A percentile compares a stretch with the other conserved stretches of the same genome.
phyloP scores from a whole-genome alignment of 208 protist species.

The Trypanosoma platydactyli region DNA sequence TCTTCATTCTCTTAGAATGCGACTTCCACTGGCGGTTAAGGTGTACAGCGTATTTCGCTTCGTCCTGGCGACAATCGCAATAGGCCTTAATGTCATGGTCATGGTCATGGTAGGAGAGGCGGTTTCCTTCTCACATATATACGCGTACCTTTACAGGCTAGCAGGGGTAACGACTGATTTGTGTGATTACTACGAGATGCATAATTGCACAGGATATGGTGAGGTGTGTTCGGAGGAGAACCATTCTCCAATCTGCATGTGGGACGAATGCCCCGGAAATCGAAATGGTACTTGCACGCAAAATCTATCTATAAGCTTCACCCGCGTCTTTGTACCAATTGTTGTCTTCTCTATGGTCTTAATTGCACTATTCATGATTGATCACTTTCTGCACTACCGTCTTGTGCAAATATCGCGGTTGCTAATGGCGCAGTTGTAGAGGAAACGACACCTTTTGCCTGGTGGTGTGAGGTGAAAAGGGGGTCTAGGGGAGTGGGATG shows the following conservation, averaged over 20 bases:
- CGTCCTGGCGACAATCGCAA: slow-evolving; percentile 11
- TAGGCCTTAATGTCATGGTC: slow-evolving; percentile 39
- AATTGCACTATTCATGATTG: slow-evolving; percentile 26
- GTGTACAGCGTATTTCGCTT: slow-evolving; percentile 19
- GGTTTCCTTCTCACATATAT: slow-evolving; percentile 21
- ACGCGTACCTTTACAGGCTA: slow-evolving; percentile 2
- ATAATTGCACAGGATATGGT: slow-evolving; percentile 56
- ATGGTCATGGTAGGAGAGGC: slow-evolving; percentile 41
- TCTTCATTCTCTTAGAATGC: slow-evolving; percentile 59
- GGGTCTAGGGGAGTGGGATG: too few species aligned
- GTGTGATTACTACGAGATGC: slow-evolving; percentile 29
- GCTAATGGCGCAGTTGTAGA: slow-evolving; percentile 13
- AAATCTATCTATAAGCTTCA: slow-evolving; percentile 5
- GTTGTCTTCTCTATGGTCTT: slow-evolving; percentile 27
- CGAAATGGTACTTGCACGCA: slow-evolving; percentile 10
- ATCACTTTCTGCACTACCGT: slow-evolving; percentile 38
- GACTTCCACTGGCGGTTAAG: slow-evolving; percentile 30
- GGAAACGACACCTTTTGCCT: background rate
- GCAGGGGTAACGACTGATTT: slow-evolving; percentile 5
- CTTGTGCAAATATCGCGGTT: slow-evolving; percentile 29
- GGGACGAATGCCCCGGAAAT: background rate
- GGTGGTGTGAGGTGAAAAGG: slow-evolving; percentile 1
- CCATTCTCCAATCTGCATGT: slow-evolving; percentile 18
- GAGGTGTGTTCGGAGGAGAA: slow-evolving; percentile 19
- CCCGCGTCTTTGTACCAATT: slow-evolving; percentile 36